Evolutionary conservation across 176 grass and related monocot species (phyloP).

Genomic region (Themeda triandra): DNA sequence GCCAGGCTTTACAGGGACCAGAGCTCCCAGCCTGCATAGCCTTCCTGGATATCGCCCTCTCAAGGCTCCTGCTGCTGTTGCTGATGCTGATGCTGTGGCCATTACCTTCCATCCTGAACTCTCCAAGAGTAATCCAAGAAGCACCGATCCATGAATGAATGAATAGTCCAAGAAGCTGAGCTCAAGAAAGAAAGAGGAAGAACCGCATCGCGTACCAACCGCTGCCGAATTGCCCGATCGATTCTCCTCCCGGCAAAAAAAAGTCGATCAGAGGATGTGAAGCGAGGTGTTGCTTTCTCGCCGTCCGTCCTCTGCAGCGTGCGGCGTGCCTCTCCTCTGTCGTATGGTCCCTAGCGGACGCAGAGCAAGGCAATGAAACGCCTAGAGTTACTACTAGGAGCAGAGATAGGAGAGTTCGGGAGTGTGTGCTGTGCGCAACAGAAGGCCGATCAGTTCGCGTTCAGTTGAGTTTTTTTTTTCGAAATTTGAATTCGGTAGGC

Average conservation of each 20-base stretch:
- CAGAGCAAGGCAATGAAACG: neutral
- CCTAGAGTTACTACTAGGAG: too few relatives aligned
- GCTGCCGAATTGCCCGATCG: neutral
- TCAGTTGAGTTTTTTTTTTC: neutral
- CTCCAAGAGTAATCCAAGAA: neutral
- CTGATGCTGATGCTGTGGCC: neutral
- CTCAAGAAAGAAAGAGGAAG: neutral
- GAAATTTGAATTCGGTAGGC: neutral
- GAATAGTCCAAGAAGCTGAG: neutral
- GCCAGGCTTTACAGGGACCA: constrained; percentile 42
- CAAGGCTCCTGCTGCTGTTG: constrained; percentile 42
- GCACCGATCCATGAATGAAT: neutral
- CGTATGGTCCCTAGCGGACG: too few relatives aligned
- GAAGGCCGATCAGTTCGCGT: neutral
- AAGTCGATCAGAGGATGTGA: neutral
- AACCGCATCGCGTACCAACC: neutral
- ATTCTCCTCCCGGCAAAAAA: neutral
- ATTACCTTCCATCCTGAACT: constrained; percentile 26
- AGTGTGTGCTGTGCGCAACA: neutral
- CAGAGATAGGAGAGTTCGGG: too few relatives aligned
- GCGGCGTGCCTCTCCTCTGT: neutral
- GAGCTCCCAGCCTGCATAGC: constrained; percentile 49
- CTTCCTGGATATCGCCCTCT: constrained; percentile 50
- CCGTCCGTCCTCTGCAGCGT: neutral
- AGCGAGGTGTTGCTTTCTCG: neutral